These are phyloP conservation scores for Hysterium pulicare DNA, from an alignment of 2,329 filamentous ascomycete species.

Conservation along the genomic window DNA sequence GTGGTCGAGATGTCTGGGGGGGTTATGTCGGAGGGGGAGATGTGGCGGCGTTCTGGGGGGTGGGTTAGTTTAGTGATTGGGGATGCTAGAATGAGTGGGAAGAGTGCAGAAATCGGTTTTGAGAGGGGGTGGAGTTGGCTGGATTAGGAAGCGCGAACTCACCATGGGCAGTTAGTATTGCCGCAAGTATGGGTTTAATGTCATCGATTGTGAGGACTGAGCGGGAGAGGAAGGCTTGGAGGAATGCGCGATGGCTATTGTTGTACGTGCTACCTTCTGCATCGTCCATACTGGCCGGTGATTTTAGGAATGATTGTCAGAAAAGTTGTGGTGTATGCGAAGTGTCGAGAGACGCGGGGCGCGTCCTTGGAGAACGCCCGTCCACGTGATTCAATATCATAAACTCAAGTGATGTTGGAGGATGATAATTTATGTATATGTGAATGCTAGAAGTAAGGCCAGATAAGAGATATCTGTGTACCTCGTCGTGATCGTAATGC, in stretches of 20 bases:
- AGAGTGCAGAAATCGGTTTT: constrained; percentile 1
- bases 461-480: no score
- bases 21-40: constrained; percentile 62
- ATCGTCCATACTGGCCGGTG: background rate
- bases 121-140: no score
- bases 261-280: constrained; percentile 41
- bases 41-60: constrained; percentile 36
- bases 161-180: background rate
- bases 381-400: background rate
- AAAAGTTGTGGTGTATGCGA: background rate
- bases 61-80: constrained; percentile 7
- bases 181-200: constrained; percentile 69
- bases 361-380: background rate
- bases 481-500: no score
- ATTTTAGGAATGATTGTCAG: background rate
- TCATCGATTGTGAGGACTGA: constrained; percentile 74
- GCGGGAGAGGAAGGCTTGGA: constrained; percentile 81
- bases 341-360: background rate
- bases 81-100: background rate
- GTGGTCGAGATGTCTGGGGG: constrained; percentile 65
- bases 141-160: background rate
- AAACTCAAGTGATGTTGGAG: no score
- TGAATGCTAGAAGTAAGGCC: no score
- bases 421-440: no score
- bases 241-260: constrained; percentile 78